These are phyloP conservation scores for Acer campestre DNA, from an alignment of 345 rosid species.

Conservation along the genomic window DNA sequence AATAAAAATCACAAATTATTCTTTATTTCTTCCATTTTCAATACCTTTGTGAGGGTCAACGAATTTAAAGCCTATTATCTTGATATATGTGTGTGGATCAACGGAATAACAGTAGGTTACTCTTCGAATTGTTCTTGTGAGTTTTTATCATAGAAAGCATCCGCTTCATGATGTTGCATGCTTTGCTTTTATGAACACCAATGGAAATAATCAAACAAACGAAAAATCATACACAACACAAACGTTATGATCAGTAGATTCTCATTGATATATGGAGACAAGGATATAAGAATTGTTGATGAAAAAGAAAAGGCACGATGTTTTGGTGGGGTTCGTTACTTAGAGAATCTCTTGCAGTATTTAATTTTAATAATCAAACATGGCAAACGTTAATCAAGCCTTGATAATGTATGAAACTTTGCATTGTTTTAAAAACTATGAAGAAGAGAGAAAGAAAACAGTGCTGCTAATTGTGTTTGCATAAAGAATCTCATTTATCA, in stretches of 20 bases:
- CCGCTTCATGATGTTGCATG: not conserved
- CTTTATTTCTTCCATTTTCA: no score
- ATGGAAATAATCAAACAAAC: not conserved
- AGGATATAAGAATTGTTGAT: constrained; percentile 14
- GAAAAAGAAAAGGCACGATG: not conserved
- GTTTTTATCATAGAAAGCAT: no score
- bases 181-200: constrained; percentile 4
- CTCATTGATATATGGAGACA: constrained; percentile 25
- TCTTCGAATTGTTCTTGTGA: no score
- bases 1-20: no score
- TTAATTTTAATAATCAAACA: not conserved
- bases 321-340: not conserved
- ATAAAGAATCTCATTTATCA: no score
- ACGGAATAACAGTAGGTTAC: no score
- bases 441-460: no score
- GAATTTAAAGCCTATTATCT: no score
- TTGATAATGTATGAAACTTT: not conserved
- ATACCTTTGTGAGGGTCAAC: no score
- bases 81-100: no score
- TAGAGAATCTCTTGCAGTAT: constrained; percentile 9
- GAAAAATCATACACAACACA: not conserved
- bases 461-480: no score
- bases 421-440: not conserved
- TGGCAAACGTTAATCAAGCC: not conserved
- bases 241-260: constrained; percentile 17